Base-by-base conservation (phyloP, 2,329 filamentous ascomycete genomes). In the Akanthomyces muscarius region DNA sequence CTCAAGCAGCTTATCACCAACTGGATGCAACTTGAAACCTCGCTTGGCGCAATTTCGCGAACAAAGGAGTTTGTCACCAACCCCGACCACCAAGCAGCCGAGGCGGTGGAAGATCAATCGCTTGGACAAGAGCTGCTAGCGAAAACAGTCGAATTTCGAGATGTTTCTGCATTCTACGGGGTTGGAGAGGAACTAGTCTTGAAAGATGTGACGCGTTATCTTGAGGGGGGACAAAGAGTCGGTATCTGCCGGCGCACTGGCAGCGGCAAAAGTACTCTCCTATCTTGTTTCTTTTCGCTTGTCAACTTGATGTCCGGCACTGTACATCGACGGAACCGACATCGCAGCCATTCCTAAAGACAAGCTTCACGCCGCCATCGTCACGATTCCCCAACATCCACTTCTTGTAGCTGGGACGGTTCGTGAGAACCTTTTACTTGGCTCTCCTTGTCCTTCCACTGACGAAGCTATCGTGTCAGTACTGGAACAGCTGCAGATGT, bases 21-120 rank as follows among this genome's bases (percentile, higher is more conserved):
- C 21, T 21, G 21, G 21, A 21, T 21, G 21, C 21, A 21, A 21
- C 21, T 21, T 21, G 21, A 21, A 21, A 21, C 21, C 21, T 21
- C 21, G 21, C 21, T 21, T 21, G 21, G 21, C 21, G 72, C 72
- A 8, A 64, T 74, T 6, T 60, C 60, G 0, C 64, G 72, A 36
- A 64, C 71, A 51, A 66, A 67, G 44, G 63, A 57, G 18, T 73
- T 69, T 62, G 63, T 53, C 28, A 33, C 45, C 3, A 60, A 52
- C 36, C 47, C 57, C 11, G 36, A 60, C 13, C 38, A 52, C 44
- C 36, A 52, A 44, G 33, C 57, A 52, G 13, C 21, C 3, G 14
- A 52, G 23, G 57, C 33, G 33, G 36, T 18, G 28, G 14, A 60
- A 42, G 45, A 44, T 36, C n/a, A 5, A 52, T 41, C 23, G 23